Evolutionary conservation across 352 stramenopile genomes (phyloP), one percentile per base, ranked within the genome.

Genomic region (Pythium phragmiticola): DNA sequence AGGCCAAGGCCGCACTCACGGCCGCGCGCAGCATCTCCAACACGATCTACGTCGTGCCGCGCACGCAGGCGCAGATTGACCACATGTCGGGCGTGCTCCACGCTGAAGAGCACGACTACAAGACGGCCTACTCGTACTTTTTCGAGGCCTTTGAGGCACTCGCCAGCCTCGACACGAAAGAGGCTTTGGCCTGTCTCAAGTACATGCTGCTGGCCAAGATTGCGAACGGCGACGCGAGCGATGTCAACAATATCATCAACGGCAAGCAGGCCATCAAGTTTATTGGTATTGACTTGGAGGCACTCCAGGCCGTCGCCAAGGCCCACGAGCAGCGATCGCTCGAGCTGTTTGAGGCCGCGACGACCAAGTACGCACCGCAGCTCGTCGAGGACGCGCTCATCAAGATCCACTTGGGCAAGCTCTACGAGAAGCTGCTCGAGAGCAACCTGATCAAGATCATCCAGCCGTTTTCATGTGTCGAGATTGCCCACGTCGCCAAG

Each of bases 91-190:
- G 97, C 41, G 96, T 97, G 43, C 85, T 99, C 36, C 95, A 99
- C 73, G 97, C 93, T 12, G 97, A 99, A 69, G 97, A 99, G 77
- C 84, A 92, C 43, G 98, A 99, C 82, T 99, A 99, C 84, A 98
- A 99, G 78, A 99, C 97, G 17, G 94, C 96, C 12, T 99, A 99
- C 75, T 99, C 96, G 48, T 99, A 99, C 87, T 99, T 99, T 78
- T 97, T 99, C 57, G 98, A 99, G 69, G 84, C 92, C 0, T 98
- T 98, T 60, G 95, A 98, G 74, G 96, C 95, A 7, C 98, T 99
- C 49, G 89, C 97, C 54, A 84, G 86, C 43, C 72, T 98, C 14
- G 94, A 98, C 70, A 82, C 97, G 56, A 69, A 73, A 17, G 82
- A 93, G 33, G 83, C 87, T 19, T 69, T 95, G 30, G 77, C 78